These are phyloP conservation scores for Rhodotorula mucilaginosa DNA, from an alignment of 1,284 basidiomycete species.

Conservation along the genomic window DNA sequence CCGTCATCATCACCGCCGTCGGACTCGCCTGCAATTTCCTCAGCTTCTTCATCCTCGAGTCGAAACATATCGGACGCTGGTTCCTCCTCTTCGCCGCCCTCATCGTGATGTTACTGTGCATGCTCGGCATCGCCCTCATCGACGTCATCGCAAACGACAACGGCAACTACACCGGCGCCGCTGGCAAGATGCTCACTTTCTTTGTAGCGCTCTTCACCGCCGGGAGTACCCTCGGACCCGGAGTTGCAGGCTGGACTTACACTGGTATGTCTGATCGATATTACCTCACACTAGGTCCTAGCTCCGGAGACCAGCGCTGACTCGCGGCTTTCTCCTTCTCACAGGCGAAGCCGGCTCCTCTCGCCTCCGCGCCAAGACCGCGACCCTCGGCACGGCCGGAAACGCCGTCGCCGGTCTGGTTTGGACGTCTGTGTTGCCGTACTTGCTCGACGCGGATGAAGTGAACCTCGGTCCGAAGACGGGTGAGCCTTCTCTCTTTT, in stretches of 20 bases:
- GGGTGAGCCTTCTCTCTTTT: background rate
- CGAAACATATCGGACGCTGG: slow-evolving; percentile 19
- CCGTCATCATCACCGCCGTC: slow-evolving; percentile 31
- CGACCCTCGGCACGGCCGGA: slow-evolving; percentile 26
- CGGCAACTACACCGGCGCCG: slow-evolving; percentile 11
- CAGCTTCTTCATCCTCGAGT: slow-evolving; percentile 40
- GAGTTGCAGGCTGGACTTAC: slow-evolving; percentile 2
- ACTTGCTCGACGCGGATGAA: slow-evolving; percentile 24
- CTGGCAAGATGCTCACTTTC: slow-evolving; percentile 23
- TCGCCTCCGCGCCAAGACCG: slow-evolving; percentile 36
- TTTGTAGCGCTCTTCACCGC: slow-evolving; percentile 34
- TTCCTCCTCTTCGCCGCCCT: slow-evolving; percentile 33
- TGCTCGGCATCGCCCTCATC: slow-evolving; percentile 27
- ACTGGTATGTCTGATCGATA: too few species aligned
- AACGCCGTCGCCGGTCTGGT: slow-evolving; percentile 38
- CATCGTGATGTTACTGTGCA: slow-evolving; percentile 32
- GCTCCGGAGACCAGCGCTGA: too few species aligned
- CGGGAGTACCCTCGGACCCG: slow-evolving; percentile 34
- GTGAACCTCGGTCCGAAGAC: slow-evolving; percentile 18
- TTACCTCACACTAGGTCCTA: background rate
- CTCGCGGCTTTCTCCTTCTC: slow-evolving; percentile 13
- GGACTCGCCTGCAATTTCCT: slow-evolving; percentile 32
- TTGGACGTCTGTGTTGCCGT: slow-evolving; percentile 34
- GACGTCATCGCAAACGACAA: slow-evolving; percentile 9
- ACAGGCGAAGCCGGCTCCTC: slow-evolving; percentile 37